Base-by-base conservation (phyloP, 257 asterid species). In the Craterostigma plantagineum region DNA sequence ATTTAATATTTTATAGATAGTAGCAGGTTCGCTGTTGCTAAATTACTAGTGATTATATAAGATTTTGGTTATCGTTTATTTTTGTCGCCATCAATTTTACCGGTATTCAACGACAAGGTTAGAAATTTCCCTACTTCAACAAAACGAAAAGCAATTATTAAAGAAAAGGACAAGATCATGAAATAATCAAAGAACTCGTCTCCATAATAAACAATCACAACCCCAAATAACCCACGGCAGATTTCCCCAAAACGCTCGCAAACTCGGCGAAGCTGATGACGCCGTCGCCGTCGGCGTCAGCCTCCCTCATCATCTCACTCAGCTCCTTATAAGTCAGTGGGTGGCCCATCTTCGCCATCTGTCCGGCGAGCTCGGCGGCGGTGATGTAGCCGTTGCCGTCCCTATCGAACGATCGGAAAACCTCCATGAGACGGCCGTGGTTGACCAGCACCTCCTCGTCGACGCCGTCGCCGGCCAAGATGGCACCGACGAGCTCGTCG, bases 321-420 rank as follows among this genome's bases (percentile, higher is more conserved):
- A 86, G 72, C 72, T 86, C 97, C 0, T 73, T 61, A 51, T 78
- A 82, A 33, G 97, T 71, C 38, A 81, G 65, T 7, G 97, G 80
- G 60, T 78, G 90, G 0, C 97, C 93, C 84, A 86, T 78, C 63
- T 78, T 86, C 0, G 93, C 87, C 97, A 86, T 86, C 53, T 71
- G 69, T 12, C 81, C 78, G 0, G 94, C 94, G 18, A 86, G 71
- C 72, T 81, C 93, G 33, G 92, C 91, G 35, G 79, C 68, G 8
- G 97, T 86, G 52, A 86, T 73, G 65, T 65, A 76, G 6, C 94
- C 97, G 49, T 73, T 86, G 0, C 97, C 97, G 59, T 81, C 94
- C 17, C 93, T 84, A 43, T 86, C 97, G 50, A 86, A 86, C 4
- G 84, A 67, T 3, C 69, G 75, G 65, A 86, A 86, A 43, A 86